Base-by-base conservation (phyloP, 352 stramenopile species). In the Pseudoperonospora humuli region DNA sequence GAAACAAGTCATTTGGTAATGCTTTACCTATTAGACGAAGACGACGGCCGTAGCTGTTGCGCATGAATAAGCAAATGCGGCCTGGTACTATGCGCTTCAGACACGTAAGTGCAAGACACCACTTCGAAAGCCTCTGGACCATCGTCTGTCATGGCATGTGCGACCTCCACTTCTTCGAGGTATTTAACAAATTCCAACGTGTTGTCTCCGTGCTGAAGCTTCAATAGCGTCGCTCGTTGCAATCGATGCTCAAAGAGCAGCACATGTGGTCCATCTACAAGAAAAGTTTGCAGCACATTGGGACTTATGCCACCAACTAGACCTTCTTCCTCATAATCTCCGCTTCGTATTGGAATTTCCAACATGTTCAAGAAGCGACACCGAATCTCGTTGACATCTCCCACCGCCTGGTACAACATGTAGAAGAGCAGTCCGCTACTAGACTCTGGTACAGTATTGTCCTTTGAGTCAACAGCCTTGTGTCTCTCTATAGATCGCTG, bases 181-280 rank as follows among this genome's bases (percentile, higher is more conserved):
- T 57, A 73, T 17, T 57, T 23, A 19, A 48, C 37, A 45, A 78
- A 78, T 20, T 24, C 45, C 24, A 29, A 11, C 24, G 9, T 19
- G 10, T 26, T 7, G 26, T 14, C 9, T 11, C 21, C 40, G 18
- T 26, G 43, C 7, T 46, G 39, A 4, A 70, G 45, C 18, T 45
- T 66, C 35, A 68, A 45, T 28, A 65, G 14, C 19, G 32, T 65
- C 13, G 38, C 37, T 15, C 34, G 27, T 45, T 60, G 42, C 14
- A 28, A 55, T 7, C 17, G 34, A 23, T 28, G 28, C 6, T 63
- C 20, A 47, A 67, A 64, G 6, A 76, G 40, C 11, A 76, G n/a
- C 9, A 61, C 40, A 21, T 61, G 35, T 1, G 70, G 70, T 31
- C 70, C 70, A 20, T 78, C 61, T 3, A 39, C 43, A 18, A 76